A percentile compares a stretch with the other conserved stretches of the same genome.
Conservation (phyloP, 1,284 basidiomycete species). For the Trichosporon asahii region DNA sequence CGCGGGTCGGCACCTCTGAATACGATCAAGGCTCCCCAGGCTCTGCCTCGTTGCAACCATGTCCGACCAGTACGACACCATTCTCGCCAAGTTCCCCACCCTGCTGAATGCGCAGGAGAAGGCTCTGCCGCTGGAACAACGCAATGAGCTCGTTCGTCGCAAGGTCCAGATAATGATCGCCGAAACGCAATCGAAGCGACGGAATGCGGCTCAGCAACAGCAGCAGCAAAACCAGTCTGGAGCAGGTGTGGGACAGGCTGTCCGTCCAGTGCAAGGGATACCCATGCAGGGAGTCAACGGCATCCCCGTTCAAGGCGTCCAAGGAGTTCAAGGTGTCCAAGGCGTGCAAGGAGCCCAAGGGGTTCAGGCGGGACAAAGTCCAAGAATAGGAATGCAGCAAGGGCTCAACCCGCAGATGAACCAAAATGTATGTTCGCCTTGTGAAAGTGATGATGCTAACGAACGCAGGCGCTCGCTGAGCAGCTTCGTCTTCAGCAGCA, state of each 20-base stretch:
- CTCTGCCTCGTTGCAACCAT: constrained; percentile 3
- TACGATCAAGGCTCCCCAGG: background rate
- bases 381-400: constrained; percentile 21
- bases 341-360: background rate
- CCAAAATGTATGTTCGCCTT: constrained; percentile 16
- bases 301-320: constrained; percentile 3
- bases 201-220: constrained; percentile 13
- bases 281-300: constrained; percentile 1
- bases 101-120: constrained; percentile 36
- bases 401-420: constrained; percentile 23
- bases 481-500: constrained; percentile 16
- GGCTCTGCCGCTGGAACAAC: constrained; percentile 31
- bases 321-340: background rate
- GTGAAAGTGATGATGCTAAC: background rate
- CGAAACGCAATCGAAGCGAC: constrained; percentile 11
- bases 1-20: background rate
- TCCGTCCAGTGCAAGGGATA: background rate
- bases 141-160: constrained; percentile 35
- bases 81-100: constrained; percentile 30
- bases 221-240: constrained; percentile 10
- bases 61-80: constrained; percentile 17
- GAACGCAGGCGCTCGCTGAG: constrained; percentile 3
- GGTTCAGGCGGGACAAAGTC: constrained; percentile 9
- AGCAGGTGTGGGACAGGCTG: background rate
- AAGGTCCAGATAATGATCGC: constrained; percentile 25